A percentile compares a stretch with the other conserved stretches of the same genome.
phyloP scores from a whole-genome alignment of 1,284 basidiomycete genomes.

The Boletus mariae region DNA sequence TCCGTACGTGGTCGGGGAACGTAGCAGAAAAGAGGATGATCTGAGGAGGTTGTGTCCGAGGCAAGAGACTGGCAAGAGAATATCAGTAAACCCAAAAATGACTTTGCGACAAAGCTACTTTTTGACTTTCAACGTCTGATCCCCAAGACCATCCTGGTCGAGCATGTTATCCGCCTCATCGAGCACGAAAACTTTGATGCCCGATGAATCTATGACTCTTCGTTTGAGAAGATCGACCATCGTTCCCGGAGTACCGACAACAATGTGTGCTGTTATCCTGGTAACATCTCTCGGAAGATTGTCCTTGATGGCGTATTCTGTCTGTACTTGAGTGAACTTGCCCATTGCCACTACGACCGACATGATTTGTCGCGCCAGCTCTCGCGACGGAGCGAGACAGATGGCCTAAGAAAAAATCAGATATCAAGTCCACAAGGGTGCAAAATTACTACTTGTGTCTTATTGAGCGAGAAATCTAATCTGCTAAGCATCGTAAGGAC shows the following conservation, averaged over 20 bases:
- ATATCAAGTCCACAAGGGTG: not conserved
- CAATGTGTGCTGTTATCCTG: conserved; percentile 82
- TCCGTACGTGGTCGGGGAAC: conserved; percentile 90
- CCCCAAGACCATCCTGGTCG: conserved; percentile 93
- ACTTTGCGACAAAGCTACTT: conserved; percentile 46
- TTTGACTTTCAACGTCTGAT: conserved; percentile 93
- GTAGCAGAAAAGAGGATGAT: conserved; percentile 98
- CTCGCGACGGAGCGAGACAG: conserved; percentile 92
- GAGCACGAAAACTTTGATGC: conserved; percentile 91
- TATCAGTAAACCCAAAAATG: conserved; percentile 8
- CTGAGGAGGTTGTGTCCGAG: conserved; percentile 59
- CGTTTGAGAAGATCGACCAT: conserved; percentile 81
- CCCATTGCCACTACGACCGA: conserved; percentile 93
- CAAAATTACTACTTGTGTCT: conserved; percentile 65
- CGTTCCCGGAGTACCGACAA: conserved; percentile 97
- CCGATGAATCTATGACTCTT: conserved; percentile 71
- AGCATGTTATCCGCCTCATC: conserved; percentile 99
- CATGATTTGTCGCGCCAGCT: conserved; percentile 97
- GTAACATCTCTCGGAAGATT: conserved; percentile 65
- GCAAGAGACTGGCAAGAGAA: conserved; percentile 53
- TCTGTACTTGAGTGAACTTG: conserved; percentile 90
- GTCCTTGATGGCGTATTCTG: conserved; percentile 93
- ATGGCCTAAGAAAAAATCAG: conserved; percentile 58
- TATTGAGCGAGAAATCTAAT: conserved; percentile 80
- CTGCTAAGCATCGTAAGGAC: conserved; percentile 96